Evolutionary conservation across 371 early-diverging fungal genomes (phyloP), one percentile per base, ranked within the genome.

Genomic region (Lichtheimia ramosa): DNA sequence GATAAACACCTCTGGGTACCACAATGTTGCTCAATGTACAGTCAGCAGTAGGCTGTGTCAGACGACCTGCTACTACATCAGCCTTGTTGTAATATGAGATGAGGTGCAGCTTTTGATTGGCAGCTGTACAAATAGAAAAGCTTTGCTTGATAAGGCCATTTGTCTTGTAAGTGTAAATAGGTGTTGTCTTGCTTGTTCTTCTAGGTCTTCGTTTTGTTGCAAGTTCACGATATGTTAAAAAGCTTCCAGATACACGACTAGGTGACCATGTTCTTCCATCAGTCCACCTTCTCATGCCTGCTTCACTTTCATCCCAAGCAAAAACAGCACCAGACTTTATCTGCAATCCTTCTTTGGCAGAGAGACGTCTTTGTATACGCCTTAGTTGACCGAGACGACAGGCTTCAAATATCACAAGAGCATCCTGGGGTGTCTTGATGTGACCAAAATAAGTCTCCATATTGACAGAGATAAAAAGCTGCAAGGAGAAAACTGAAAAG

Each of bases 201-300:
- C 82, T 50, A 12, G 68, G 68, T 3, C 65, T 71, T 20, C 77
- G 70, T 25, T 85, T 77, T 42, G 84, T 83, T 46, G 87, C 88
- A 2, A 91, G 77, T 65, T 92, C 92, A 51, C 88, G 84, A 61
- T 92, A 92, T 7, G 89, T 92, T 15, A 92, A 64, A 64, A 92
- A 92, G 60, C 85, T 87, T n/a, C 92, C 91, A n/a, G 84, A 76
- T 2, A 90, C 89, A 39, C 95, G 83, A 54, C 89, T 89, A 1
- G 94, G 92, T 15, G 92, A 91, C 95, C 94, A 93, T 48, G 87
- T 87, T 49, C 89, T 83, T 13, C 94, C 93, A 65, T 95, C 96
- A 3, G 96, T 95, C 96, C 96, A 95, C 13, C 95, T 81, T 54
- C 90, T 77, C 86, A 95, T 94, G 0, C 95, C 92, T 2, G 91